A percentile compares a stretch with the other conserved stretches of the same genome.
phyloP scores from a whole-genome alignment of 192 early-diverging fungal genomes.

The Gryganskiella cystojenkinii region DNA sequence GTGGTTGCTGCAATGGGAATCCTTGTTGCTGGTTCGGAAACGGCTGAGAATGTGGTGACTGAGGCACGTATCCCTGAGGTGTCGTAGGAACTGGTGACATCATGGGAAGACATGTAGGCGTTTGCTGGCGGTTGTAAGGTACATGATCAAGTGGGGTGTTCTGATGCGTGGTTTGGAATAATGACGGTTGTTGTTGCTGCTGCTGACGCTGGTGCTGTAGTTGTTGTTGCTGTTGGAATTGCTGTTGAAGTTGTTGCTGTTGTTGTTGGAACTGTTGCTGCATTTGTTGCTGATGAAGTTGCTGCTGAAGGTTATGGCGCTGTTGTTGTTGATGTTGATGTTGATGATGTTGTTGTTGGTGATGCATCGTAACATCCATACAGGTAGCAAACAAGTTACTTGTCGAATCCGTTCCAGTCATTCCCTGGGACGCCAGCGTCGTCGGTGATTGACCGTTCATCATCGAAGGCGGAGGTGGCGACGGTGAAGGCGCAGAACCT shows the following conservation, averaged over 20 bases:
- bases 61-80: too few relatives aligned
- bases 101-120: too few relatives aligned
- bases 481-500: constrained; percentile 41
- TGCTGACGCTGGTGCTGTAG: constrained; percentile 9
- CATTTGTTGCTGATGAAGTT: constrained; percentile 6
- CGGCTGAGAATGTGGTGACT: too few relatives aligned
- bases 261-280: constrained; percentile 8
- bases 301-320: too few relatives aligned
- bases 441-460: background rate
- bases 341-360: too few relatives aligned
- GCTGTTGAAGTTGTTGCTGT: constrained; percentile 6
- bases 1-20: constrained; percentile 12
- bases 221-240: constrained; percentile 1
- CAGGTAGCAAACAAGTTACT: background rate
- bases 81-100: too few relatives aligned
- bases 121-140: too few relatives aligned
- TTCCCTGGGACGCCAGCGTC: background rate
- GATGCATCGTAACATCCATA: background rate
- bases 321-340: constrained; percentile 20
- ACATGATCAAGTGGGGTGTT: background rate
- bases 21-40: constrained; percentile 11
- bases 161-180: constrained; percentile 3
- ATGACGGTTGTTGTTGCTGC: constrained; percentile 2
- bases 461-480: constrained; percentile 22
- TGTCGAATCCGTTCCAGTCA: background rate